These are phyloP conservation scores for Kingdonia uniflora DNA, from an alignment of 164 flowering plant genomes.

Conservation along the genomic window DNA sequence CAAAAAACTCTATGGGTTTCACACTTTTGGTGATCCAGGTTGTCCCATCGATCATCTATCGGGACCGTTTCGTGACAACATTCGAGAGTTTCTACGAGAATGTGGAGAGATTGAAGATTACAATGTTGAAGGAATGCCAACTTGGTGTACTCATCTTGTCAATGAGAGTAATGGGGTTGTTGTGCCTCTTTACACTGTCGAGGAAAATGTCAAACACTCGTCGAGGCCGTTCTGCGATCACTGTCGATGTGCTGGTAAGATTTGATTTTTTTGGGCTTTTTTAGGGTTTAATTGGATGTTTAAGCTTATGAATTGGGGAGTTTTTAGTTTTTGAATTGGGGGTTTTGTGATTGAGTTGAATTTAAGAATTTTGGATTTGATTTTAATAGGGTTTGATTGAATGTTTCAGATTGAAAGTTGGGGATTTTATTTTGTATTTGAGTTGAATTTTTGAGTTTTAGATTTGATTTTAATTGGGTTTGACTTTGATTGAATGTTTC, in stretches of 20 bases:
- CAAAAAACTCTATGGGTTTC: constrained; percentile 40
- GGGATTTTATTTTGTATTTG: too few species aligned
- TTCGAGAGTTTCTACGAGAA: constrained; percentile 44
- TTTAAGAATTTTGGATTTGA: too few species aligned
- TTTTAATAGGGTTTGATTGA: too few species aligned
- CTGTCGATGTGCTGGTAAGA: constrained; percentile 69
- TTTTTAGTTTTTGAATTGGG: too few species aligned
- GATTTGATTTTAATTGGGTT: too few species aligned
- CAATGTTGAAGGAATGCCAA: constrained; percentile 39
- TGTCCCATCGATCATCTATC: constrained; percentile 28
- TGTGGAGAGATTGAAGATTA: constrained; percentile 48
- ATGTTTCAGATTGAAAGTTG: too few species aligned
- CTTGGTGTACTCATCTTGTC: constrained; percentile 57
- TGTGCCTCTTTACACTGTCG: constrained; percentile 63
- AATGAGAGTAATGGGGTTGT: constrained; percentile 38
- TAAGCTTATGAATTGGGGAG: too few species aligned
- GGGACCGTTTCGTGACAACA: constrained; percentile 62
- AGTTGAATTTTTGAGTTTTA: too few species aligned
- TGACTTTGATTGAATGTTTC: too few species aligned
- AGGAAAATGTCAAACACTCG: constrained; percentile 46
- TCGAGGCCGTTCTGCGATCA: constrained; percentile 56
- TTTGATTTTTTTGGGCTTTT: too few species aligned
- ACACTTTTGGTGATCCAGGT: constrained; percentile 44
- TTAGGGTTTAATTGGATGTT: too few species aligned
- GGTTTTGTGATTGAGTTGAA: too few species aligned